phyloP scores from a whole-genome alignment of 164 flowering plant genomes.

The Annona cherimola region DNA sequence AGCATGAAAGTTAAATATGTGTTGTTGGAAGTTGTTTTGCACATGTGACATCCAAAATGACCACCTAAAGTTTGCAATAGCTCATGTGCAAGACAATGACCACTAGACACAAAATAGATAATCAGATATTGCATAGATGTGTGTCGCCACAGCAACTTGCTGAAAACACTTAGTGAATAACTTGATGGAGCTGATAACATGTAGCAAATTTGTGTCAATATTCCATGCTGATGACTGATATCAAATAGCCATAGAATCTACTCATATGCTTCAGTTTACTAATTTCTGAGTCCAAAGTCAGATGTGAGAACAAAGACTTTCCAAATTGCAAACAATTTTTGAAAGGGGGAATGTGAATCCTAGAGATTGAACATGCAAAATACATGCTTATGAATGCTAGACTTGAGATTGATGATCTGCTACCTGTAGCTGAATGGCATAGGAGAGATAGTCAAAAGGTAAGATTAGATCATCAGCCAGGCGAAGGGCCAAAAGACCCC shows the following conservation, averaged over 20 bases:
- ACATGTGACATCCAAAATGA: not conserved
- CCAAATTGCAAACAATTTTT: not conserved
- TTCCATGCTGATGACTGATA: not conserved
- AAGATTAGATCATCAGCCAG: conserved; percentile 75
- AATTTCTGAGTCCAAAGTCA: not conserved
- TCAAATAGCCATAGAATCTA: not conserved
- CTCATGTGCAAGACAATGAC: not conserved
- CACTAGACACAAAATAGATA: not conserved
- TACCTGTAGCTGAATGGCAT: conserved; percentile 72
- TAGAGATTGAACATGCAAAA: not conserved
- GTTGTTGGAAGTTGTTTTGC: not conserved
- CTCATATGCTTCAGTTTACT: not conserved
- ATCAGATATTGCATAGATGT: not conserved
- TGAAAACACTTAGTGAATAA: no score
- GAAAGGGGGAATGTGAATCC: not conserved
- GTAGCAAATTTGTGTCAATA: not conserved
- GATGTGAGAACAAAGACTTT: not conserved
- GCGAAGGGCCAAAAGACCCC: conserved; percentile 91
- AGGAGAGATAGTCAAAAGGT: conserved; percentile 71
- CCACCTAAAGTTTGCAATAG: not conserved
- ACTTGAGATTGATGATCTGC: not conserved
- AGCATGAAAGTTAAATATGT: not conserved
- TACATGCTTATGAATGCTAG: not conserved
- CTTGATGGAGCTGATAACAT: not conserved
- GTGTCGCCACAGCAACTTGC: not conserved